Base-by-base conservation (phyloP, 2,329 filamentous ascomycete species). In the Karstenula rhodostoma region DNA sequence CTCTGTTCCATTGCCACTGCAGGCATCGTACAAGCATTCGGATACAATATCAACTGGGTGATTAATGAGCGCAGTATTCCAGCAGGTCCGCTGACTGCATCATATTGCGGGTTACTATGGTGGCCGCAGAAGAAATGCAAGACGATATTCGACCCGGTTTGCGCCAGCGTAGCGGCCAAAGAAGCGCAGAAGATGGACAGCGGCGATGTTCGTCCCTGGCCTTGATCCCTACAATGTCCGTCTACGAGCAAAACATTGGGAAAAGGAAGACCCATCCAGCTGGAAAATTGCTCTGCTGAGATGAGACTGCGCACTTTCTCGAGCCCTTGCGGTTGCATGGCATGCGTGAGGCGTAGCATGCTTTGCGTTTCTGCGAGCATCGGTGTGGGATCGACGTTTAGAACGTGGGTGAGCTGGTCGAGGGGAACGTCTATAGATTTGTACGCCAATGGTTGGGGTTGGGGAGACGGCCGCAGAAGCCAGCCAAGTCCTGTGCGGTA, bases 341-440 rank as follows among this genome's bases (percentile, higher is more conserved):
- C 23, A 19, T 37, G 13, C 19, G 22, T 52, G n/a, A 44, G 19
- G 13, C 49, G 19, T n/a, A 52, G 17, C 4, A 52, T 42, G 25
- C 32, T 27, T 23, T 52, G 33, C 23, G 49, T 52, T 40, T 52
- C 49, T 15, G 37, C 32, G 3, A 52, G 49, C 2, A 52, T 35
- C 15, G 32, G 49, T 9, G 33, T 52, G 23, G 19, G 49, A 23
- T 52, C 49, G 3, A 52, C 49, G 9, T 52, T 52, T 8, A 52
- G 19, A 6, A 12, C 7, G 10, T 37, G 32, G 12, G 23, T 42
- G n/a, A 52, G 15, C 6, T 52, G 49, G 25, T 37, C 49, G 3
- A 52, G 13, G 23, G 49, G 37, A 7, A 52, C 25, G 1, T 37
- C 33, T 19, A 42, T 23, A 2, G 33, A n/a, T 12, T 47, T 10